Evolutionary conservation across 306 rosid genomes (phyloP).

Genomic region (Rosa rugosa): DNA sequence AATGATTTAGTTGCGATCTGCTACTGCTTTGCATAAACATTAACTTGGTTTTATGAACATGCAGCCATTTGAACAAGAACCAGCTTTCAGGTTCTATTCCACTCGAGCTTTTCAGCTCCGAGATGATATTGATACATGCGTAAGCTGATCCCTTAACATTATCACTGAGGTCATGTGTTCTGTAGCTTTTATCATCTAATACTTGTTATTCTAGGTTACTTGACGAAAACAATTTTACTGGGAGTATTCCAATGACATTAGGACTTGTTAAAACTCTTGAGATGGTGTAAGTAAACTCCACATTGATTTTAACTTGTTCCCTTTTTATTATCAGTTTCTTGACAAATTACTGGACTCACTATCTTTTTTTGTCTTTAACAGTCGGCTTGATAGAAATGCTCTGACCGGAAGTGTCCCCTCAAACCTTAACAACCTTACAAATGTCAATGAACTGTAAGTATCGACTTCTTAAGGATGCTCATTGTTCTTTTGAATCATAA

Average conservation of each 20-base stretch:
- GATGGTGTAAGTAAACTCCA: constrained; percentile 71
- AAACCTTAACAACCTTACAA: constrained; percentile 64
- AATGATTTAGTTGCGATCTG: not conserved
- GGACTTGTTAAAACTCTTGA: constrained; percentile 77
- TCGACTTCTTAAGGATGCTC: constrained; percentile 6
- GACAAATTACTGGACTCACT: constrained; percentile 8
- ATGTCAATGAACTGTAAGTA: constrained; percentile 74
- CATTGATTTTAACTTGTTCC: constrained; percentile 17
- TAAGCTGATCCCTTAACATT: constrained; percentile 37
- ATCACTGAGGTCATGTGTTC: not conserved
- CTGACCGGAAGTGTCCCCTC: constrained; percentile 67
- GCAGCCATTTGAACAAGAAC: constrained; percentile 94
- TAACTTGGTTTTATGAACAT: constrained; percentile 17
- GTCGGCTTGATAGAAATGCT: constrained; percentile 77
- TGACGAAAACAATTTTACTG: constrained; percentile 61
- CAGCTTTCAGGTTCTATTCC: constrained; percentile 77
- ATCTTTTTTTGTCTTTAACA: constrained; percentile 34
- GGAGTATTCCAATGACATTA: constrained; percentile 61
- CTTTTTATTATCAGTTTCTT: not conserved
- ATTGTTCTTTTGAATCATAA: not conserved
- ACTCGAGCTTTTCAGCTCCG: constrained; percentile 58
- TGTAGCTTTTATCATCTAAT: constrained; percentile 9
- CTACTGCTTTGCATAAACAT: not conserved
- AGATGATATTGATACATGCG: constrained; percentile 75
- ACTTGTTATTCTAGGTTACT: constrained; percentile 45